Evolutionary conservation across 2,329 filamentous ascomycete genomes (phyloP), one percentile per base, ranked within the genome.

Genomic region (Penicillium sp.): DNA sequence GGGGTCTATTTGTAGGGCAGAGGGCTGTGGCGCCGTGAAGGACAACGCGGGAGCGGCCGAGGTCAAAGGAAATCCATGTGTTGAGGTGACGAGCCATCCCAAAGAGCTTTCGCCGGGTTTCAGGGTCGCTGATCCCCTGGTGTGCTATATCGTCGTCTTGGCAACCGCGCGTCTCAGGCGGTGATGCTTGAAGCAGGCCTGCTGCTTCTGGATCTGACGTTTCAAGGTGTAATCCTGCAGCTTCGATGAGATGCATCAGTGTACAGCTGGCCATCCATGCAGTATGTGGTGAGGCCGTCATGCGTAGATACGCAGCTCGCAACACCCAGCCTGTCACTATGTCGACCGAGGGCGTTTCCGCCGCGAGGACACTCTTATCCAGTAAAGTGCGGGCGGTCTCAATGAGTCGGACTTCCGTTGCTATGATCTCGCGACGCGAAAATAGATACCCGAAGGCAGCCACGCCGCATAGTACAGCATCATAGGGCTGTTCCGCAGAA

Each of bases 21-120:
- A 47, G 43, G 8, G 32, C 26, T 0, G 71, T 72, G 9, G 74
- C 72, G 17, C 73, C 73, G 31, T 73, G 72, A 0, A 79, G 66
- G 53, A 71, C 52, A 15, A 80, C 75, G 9, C 77, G 69, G 0
- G 77, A 78, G 0, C 76, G 72, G 1, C 78, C 78, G 46, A 80
- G 73, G 48, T 82, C 79, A 53, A 79, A 81, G 0, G 77, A 80
- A 24, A 76, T 75, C 78, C 78, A 81, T 12, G 75, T 76, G 55
- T 81, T 81, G 7, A 82, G 69, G 54, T 81, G 78, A 9, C 77
- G 75, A 0, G 78, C 74, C 35, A 81, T 72, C 45, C 75, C 72
- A 58, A 78, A 64, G 3, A 78, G 60, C 2, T 75, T 64, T 12
- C 70, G 66, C 10, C 70, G 67, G 8, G 67, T 63, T 28, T 77